Percentiles rank a stretch among this genome's conserved stretches.
phyloP scores from a whole-genome alignment of 805 yeast species.

The Ascoidea tarda region DNA sequence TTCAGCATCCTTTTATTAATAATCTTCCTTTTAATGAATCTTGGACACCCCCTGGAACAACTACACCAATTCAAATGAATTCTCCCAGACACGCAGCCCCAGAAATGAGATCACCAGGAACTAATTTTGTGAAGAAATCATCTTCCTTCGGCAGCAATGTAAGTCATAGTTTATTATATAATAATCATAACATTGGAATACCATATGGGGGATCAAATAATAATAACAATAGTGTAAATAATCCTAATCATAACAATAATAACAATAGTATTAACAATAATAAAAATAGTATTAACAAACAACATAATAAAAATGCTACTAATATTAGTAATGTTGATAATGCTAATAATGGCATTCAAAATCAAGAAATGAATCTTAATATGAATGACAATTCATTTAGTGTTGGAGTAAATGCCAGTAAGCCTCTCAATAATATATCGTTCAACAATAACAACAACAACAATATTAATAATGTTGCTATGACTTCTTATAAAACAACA shows the following conservation, averaged over 20 bases:
- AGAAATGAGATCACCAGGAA: neutral
- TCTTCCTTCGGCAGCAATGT: neutral
- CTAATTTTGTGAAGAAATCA: too few species aligned
- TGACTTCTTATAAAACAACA: too few species aligned
- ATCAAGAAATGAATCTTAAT: too few species aligned
- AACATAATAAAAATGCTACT: neutral
- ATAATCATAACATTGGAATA: too few species aligned
- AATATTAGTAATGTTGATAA: neutral
- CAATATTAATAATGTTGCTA: too few species aligned
- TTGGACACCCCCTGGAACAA: slow-evolving; percentile 37
- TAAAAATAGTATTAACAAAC: neutral
- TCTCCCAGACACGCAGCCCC: neutral
- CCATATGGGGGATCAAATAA: neutral
- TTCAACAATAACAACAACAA: too few species aligned
- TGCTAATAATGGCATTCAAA: neutral
- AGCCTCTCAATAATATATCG: too few species aligned
- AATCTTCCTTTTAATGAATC: slow-evolving; percentile 37
- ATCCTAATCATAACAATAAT: neutral
- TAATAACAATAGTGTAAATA: neutral
- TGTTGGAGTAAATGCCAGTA: too few species aligned
- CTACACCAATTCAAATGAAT: neutral
- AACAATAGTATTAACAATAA: neutral
- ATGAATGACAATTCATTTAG: too few species aligned
- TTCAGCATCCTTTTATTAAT: slow-evolving; percentile 80
- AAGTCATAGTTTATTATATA: neutral